A percentile compares a stretch with the other conserved stretches of the same genome.
phyloP scores from a whole-genome alignment of 140 eudicot genomes.

The Bidens hawaiensis region DNA sequence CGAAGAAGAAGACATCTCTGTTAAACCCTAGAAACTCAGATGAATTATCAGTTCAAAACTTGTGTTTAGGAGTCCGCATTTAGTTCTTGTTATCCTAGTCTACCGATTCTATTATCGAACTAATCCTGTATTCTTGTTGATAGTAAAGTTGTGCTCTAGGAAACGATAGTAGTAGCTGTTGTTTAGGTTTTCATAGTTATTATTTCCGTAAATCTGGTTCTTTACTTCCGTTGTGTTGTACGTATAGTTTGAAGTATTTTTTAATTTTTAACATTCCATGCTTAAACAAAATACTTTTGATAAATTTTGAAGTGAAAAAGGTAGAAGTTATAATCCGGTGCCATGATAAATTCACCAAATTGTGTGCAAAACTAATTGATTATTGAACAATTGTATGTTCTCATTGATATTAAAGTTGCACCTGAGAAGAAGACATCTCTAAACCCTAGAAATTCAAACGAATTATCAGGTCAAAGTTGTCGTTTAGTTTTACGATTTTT shows the following conservation, averaged over 20 bases:
- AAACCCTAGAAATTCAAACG: not conserved
- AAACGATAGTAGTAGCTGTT: too few relatives aligned
- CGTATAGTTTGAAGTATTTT: too few relatives aligned
- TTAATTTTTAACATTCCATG: not conserved
- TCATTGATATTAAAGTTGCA: not conserved
- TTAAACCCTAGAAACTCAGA: too few relatives aligned
- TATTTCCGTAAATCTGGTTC: too few relatives aligned
- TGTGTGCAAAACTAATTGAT: not conserved
- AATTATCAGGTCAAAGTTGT: not conserved
- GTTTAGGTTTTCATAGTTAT: too few relatives aligned
- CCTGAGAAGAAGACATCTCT: not conserved
- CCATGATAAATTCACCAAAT: not conserved
- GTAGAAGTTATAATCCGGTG: not conserved
- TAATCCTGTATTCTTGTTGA: too few relatives aligned
- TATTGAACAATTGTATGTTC: not conserved
- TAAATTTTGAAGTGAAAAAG: not conserved
- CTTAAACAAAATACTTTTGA: not conserved
- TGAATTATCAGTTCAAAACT: too few relatives aligned
- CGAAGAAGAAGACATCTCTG: too few relatives aligned
- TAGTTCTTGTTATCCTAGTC: too few relatives aligned
- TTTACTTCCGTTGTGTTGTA: too few relatives aligned
- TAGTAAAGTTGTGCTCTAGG: not conserved
- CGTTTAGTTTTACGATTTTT: not conserved
- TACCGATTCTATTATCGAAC: too few relatives aligned
- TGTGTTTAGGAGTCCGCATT: too few relatives aligned